Evolutionary conservation across 352 stramenopile species (phyloP), one percentile per base, ranked within the genome.

Genomic region (Pythium diclinum): DNA sequence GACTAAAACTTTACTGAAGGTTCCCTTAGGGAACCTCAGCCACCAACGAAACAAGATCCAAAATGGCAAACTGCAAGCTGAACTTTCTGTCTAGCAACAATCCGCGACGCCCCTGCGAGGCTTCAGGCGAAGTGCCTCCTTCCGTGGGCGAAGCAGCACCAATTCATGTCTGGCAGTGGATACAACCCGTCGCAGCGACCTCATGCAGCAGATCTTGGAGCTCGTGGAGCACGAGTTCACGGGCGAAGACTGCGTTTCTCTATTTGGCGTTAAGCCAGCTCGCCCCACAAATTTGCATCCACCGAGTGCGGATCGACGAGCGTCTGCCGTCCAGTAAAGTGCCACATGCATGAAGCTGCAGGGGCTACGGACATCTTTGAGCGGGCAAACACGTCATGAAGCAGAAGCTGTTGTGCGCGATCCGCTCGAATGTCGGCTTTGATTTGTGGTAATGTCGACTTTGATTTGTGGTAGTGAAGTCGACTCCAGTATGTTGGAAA

Each of bases 301-400:
- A 91, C 56, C 85, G 91, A 68, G 85, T 93, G 21, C 85, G 82
- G 30, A 86, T 86, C 32, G 73, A 77, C 61, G 79, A 88, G 42
- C 79, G 85, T 0, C 62, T 93, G 48, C 85, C 82, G 16, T 91
- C 85, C 17, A 93, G 85, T n/a, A n/a, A n/a, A n/a, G n/a, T 59
- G 82, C 88, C 10, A 99, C 97, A 54, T 99, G 97, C 79, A 99
- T 99, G 84, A 99, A 99, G 72, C 81, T 95, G 33, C 79, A 99
- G 30, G 99, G 99, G 76, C 83, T 99, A 30, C 97, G 96, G 23
- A 97, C 93, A 19, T 99, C 99, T 72, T 98, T 91, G 32, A 97
- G n/a, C n/a, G n/a, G n/a, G 77, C 69, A 94, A 98, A 64, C 92
- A 95, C 34, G 85, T 97, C 47, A 87, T 99, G 76, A 83, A 83